Base-by-base conservation (phyloP, 2,329 filamentous ascomycete genomes). In the Pseudogymnoascus sp. region DNA sequence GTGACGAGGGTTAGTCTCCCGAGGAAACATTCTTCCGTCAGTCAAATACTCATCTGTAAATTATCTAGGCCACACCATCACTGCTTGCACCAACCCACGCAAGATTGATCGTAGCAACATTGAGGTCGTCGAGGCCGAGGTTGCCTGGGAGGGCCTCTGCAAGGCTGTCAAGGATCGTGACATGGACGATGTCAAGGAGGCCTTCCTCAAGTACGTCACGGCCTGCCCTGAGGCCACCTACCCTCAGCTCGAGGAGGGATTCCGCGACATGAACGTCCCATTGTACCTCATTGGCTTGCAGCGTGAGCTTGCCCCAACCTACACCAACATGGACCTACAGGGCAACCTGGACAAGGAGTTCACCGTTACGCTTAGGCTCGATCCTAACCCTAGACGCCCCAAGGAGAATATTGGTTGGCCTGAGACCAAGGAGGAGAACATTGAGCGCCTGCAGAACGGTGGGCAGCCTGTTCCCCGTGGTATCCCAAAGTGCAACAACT, bases 321-420 rank as follows among this genome's bases (percentile, higher is more conserved):
- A 86, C 68, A 89, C 85, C 65, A 87, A 88, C 74, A 88, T 90
- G 83, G 86, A 90, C 67, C 76, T 90, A 1, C 86, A 90, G 70
- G 88, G 88, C 4, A 83, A 88, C 66, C 76, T 87, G 18, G 81
- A 81, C 64, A 86, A 85, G 73, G 86, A 85, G 71, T 90, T 82
- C 68, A 81, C 81, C 0, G 78, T 90, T 60, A 83, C 83, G 0
- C 85, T 86, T 71, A 83, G 87, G 60, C 85, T 86, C 68, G 79
- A 79, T 1, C 74, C 80, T 34, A 83, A 83, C 67, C 82, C 87
- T 0, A 73, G 76, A 18, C 82, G 85, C 2, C 83, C 83, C 31
- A 82, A 82, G 61, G 83, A 89, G 73, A 79, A 78, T 18, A 78
- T 82, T 1, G 73, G 77, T 1, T 91, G 86, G 84, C 88, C 88